Evolutionary conservation across 179 eudicot genomes (phyloP), one percentile per base, ranked within the genome.

Genomic region (Nepenthes alata): DNA sequence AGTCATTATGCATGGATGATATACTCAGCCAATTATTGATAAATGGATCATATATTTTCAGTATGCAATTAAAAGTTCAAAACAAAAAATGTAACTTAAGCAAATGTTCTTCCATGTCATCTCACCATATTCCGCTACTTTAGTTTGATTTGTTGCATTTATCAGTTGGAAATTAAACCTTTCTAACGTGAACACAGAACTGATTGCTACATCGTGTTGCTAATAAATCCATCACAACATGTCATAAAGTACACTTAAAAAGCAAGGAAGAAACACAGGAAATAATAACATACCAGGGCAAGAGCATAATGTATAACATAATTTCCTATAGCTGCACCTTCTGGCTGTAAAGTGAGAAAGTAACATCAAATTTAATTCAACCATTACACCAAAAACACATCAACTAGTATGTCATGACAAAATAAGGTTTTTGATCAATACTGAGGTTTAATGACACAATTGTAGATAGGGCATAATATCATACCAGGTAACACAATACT

Each of bases 301-400:
- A 89, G 78, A 14, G 95, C 97, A 81, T 87, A 89, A 67, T 89
- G 97, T 70, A 89, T 87, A 14, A 89, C 82, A 66, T 87, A 89
- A 77, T 89, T 87, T 76, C 80, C 68, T 11, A 74, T 78, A 54
- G 97, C 97, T 62, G 97, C 95, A 60, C 97, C 97, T 73, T 89
- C 97, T 45, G 97, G 97, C 95, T 89, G 88, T 47, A 59, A 73
- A 49, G 55, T 14, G 12, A 70, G 55, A 71, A 61, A 25, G 11
- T 37, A 47, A 16, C 41, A 51, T 59, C 49, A 59, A 37, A 6
- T 58, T 52, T 39, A 39, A 39, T 39, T 39, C 45, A 39, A 0
- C 45, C 4, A 39, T 39, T 7, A 3, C 45, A 7, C 7, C 45
- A 39, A 39, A 7, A 39, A 7, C 25, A 39, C 45, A 39, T 39